A percentile compares a stretch with the other conserved stretches of the same genome.
These are phyloP conservation scores for Cutaneotrichosporon dermatis DNA, from an alignment of 1,284 basidiomycete genomes.

Conservation along the genomic window DNA sequence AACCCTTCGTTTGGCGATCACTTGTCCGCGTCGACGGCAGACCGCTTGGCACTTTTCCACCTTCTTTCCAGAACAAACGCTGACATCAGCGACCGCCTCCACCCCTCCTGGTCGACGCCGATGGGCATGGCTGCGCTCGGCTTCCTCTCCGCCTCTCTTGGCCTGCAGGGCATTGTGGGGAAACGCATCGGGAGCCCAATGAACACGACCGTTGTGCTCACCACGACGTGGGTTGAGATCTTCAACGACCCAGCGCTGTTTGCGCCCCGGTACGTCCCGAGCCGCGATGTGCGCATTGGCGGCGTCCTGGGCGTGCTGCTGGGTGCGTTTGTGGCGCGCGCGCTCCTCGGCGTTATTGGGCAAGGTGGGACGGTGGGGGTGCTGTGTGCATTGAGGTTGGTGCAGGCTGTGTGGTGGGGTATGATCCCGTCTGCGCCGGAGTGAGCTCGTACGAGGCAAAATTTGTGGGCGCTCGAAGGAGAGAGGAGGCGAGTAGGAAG, in stretches of 20 bases:
- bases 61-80: no score
- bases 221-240: constrained; percentile 80
- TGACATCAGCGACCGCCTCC: constrained; percentile 50
- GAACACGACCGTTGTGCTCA: constrained; percentile 56
- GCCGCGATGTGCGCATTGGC: constrained; percentile 68
- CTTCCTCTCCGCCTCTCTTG: constrained; percentile 72
- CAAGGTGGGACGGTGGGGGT: constrained; percentile 55
- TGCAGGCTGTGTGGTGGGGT: constrained; percentile 65
- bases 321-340: constrained; percentile 69
- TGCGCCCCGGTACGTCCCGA: constrained; percentile 53
- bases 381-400: constrained; percentile 60
- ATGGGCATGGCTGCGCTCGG: constrained; percentile 64
- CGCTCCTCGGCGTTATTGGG: constrained; percentile 46
- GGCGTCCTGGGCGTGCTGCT: constrained; percentile 65
- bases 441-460: no score
- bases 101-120: constrained; percentile 65
- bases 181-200: constrained; percentile 72
- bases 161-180: constrained; percentile 70
- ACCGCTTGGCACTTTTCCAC: no score
- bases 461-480: no score
- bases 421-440: no score
- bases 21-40: no score
- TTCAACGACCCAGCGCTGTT: constrained; percentile 70
- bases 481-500: no score
- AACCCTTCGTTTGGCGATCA: no score